A percentile compares a stretch with the other conserved stretches of the same genome.
Conservation (phyloP, 768 basidiomycete species). For the Boletellus ananas region DNA sequence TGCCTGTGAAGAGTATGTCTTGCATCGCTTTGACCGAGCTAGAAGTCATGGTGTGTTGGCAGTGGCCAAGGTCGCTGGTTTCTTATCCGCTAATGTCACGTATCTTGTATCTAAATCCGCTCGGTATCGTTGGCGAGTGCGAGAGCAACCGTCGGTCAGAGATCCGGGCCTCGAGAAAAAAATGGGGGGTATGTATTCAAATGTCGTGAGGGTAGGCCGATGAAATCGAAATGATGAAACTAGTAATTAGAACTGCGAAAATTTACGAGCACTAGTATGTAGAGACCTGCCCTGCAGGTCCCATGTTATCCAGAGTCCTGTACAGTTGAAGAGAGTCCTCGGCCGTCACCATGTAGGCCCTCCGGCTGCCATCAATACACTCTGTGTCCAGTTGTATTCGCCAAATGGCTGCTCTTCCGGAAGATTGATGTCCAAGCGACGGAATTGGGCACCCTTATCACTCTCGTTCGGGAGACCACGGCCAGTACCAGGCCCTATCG, state of each 20-base stretch:
- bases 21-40: conserved; percentile 61
- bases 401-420: conserved; percentile 38
- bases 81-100: conserved; percentile 19
- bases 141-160: not conserved
- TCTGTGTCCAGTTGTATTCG: conserved; percentile 69
- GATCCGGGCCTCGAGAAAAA: not conserved
- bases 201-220: conserved; percentile 5
- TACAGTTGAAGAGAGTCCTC: conserved; percentile 7
- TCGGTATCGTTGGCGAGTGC: not conserved
- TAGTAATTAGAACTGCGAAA: conserved; percentile 14
- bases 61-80: not conserved
- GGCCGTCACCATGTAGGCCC: conserved; percentile 33
- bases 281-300: conserved; percentile 33
- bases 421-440: conserved; percentile 26
- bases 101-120: conserved; percentile 8
- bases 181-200: conserved; percentile 23
- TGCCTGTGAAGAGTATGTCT: conserved; percentile 63
- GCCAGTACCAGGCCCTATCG: conserved; percentile 8
- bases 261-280: conserved; percentile 11
- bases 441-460: conserved; percentile 20
- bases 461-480: conserved; percentile 19
- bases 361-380: conserved; percentile 70
- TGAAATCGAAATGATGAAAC: conserved; percentile 11
- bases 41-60: conserved; percentile 37
- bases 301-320: conserved; percentile 16